Evolutionary conservation across 495 filamentous ascomycete species (phyloP).

Genomic region (Xylaria curta): DNA sequence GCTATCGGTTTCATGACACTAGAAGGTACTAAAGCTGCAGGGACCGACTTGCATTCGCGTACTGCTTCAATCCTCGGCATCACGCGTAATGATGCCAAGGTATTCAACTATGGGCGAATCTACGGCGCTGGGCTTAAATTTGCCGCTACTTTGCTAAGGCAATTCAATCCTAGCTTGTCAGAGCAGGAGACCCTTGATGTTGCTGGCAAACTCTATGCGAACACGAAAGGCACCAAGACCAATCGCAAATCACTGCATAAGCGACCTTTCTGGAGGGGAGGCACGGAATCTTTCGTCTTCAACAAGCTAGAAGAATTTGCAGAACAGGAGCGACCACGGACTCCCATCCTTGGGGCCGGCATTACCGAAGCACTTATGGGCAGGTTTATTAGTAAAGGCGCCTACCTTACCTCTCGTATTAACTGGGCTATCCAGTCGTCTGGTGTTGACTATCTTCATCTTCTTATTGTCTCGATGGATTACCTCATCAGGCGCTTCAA

Average conservation of each 20-base stretch:
- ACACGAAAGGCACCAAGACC: conserved; percentile 86
- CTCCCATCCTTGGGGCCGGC: conserved; percentile 92
- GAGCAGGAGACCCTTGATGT: conserved; percentile 77
- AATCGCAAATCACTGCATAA: conserved; percentile 70
- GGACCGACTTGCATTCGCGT: conserved; percentile 93
- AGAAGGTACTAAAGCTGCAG: conserved; percentile 91
- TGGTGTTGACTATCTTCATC: conserved; percentile 96
- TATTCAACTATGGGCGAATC: conserved; percentile 99
- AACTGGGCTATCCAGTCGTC: conserved; percentile 99
- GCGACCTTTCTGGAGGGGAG: conserved; percentile 89
- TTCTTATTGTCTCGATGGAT: conserved; percentile 93
- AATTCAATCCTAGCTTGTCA: conserved; percentile 86
- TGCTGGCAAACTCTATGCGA: conserved; percentile 80
- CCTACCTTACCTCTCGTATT: conserved; percentile 93
- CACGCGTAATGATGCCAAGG: conserved; percentile 91
- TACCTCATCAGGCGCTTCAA: conserved; percentile 88
- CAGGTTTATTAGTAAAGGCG: conserved; percentile 84
- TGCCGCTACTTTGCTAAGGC: conserved; percentile 83
- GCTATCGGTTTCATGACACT: conserved; percentile 99
- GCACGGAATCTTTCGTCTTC: conserved; percentile 97
- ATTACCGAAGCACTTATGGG: conserved; percentile 95
- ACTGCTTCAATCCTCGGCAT: conserved; percentile 93
- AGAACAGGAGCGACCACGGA: conserved; percentile 88
- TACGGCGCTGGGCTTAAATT: conserved; percentile 96
- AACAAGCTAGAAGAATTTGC: conserved; percentile 98